These are phyloP conservation scores for Nematodospora valgi DNA, from an alignment of 805 yeast genomes.

Conservation along the genomic window DNA sequence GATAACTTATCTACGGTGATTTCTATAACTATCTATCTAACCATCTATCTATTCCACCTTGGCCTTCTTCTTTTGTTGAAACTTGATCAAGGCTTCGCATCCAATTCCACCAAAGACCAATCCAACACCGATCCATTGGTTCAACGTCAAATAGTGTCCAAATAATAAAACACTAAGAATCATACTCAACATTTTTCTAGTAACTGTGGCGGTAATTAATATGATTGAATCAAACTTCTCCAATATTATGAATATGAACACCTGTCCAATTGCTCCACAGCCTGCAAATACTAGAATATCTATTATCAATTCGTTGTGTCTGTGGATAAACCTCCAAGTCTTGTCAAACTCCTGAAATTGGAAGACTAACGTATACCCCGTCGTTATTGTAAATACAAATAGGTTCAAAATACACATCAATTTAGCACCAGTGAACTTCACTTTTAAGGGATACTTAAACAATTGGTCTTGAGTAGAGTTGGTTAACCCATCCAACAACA, in stretches of 20 bases:
- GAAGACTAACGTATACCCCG: constrained; percentile 43
- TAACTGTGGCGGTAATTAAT: constrained; percentile 89
- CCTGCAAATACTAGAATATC: constrained; percentile 67
- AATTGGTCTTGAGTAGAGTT: constrained; percentile 91
- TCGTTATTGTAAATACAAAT: constrained; percentile 44
- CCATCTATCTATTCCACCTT: constrained; percentile 7
- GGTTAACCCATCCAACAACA: constrained; percentile 86
- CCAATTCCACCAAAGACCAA: constrained; percentile 85
- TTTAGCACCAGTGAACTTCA: constrained; percentile 74
- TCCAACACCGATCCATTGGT: constrained; percentile 77
- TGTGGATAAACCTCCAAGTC: constrained; percentile 44
- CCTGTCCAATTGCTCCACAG: constrained; percentile 89
- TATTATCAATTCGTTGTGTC: constrained; percentile 50
- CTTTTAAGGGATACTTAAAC: constrained; percentile 38
- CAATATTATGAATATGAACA: constrained; percentile 84
- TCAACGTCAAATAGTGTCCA: constrained; percentile 62
- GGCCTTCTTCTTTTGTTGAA: constrained; percentile 5
- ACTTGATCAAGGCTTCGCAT: constrained; percentile 58
- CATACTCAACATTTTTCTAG: constrained; percentile 96
- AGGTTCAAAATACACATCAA: constrained; percentile 70
- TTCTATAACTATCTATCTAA: constrained; percentile 10
- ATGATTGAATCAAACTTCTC: constrained; percentile 83
- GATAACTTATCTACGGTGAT: not conserved
- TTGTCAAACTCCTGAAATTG: constrained; percentile 47
- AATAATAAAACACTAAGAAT: constrained; percentile 79